Conservation (phyloP, 352 stramenopile species). For the Pythium phragmitis region DNA sequence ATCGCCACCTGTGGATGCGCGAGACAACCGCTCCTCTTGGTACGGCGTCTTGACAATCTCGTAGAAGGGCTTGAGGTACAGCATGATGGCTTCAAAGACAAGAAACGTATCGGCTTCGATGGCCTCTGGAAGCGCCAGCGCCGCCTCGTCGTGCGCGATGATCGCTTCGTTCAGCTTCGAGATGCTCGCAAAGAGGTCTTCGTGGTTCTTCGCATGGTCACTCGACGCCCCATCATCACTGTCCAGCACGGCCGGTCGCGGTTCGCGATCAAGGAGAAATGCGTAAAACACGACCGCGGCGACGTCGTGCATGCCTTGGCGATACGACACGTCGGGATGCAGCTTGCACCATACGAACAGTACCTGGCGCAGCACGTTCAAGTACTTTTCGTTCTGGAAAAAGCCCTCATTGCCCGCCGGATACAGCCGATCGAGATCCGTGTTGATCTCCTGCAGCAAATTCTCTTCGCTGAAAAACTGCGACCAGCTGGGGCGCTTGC, state of each 20-base stretch:
- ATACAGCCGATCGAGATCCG: constrained; percentile 73
- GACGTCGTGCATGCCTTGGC: constrained; percentile 86
- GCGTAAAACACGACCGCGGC: constrained; percentile 76
- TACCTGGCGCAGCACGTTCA: constrained; percentile 66
- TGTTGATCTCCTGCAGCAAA: constrained; percentile 81
- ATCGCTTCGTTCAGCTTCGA: constrained; percentile 4
- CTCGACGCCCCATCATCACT: constrained; percentile 4
- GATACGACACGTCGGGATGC: constrained; percentile 79
- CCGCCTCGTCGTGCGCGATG: constrained; percentile 5
- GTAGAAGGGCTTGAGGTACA: constrained; percentile 79
- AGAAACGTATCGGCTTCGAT: constrained; percentile 69
- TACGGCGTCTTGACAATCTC: constrained; percentile 55
- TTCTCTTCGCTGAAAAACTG: constrained; percentile 73
- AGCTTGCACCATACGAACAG: constrained; percentile 85
- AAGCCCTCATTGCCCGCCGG: constrained; percentile 69
- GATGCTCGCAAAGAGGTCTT: constrained; percentile 25
- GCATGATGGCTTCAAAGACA: constrained; percentile 74
- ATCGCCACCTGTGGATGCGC: background rate
- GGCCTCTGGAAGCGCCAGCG: constrained; percentile 32
- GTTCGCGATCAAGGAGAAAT: constrained; percentile 36
- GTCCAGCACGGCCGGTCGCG: constrained; percentile 12
- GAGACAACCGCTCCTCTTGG: constrained; percentile 17
- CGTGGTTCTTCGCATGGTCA: constrained; percentile 1
- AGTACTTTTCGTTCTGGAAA: constrained; percentile 69
- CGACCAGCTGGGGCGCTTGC: constrained; percentile 36